These are phyloP conservation scores for Passalora sequoiae DNA, from an alignment of 2,329 filamentous ascomycete species.

Conservation along the genomic window DNA sequence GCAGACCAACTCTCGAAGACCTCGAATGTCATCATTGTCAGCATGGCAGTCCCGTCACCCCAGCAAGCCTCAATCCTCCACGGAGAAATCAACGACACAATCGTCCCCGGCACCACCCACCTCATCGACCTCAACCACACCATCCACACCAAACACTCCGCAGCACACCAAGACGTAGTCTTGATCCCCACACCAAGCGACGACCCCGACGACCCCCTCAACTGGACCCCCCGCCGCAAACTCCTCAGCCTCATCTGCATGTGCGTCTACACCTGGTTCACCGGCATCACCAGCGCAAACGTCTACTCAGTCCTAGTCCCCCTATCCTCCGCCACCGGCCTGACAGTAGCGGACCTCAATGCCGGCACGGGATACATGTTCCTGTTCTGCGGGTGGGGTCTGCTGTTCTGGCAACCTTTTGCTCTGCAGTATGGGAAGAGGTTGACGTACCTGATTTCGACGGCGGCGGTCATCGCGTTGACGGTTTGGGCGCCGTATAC, in stretches of 20 bases:
- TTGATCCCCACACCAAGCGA: conserved; percentile 38
- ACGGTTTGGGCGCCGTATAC: conserved; percentile 44
- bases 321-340: conserved; percentile 44
- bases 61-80: conserved; percentile 2
- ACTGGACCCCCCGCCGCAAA: conserved; percentile 38
- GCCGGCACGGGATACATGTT: conserved; percentile 42
- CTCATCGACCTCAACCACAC: conserved; percentile 39
- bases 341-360: conserved; percentile 44
- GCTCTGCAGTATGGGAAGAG: conserved; percentile 51
- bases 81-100: conserved; percentile 16
- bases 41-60: background rate
- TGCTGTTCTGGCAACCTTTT: conserved; percentile 50
- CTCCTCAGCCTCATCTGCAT: conserved; percentile 38
- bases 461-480: conserved; percentile 37
- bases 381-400: conserved; percentile 36
- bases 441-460: conserved; percentile 44
- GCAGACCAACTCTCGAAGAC: too few species aligned
- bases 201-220: conserved; percentile 16
- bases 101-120: conserved; percentile 38
- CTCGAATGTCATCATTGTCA: too few species aligned
- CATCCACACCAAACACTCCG: conserved; percentile 32
- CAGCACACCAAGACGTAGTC: conserved; percentile 33
- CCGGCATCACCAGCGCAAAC: conserved; percentile 46
- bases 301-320: conserved; percentile 49
- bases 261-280: conserved; percentile 46